Evolutionary conservation across 768 basidiomycete genomes (phyloP).

Genomic region (Mrakia blollopis): DNA sequence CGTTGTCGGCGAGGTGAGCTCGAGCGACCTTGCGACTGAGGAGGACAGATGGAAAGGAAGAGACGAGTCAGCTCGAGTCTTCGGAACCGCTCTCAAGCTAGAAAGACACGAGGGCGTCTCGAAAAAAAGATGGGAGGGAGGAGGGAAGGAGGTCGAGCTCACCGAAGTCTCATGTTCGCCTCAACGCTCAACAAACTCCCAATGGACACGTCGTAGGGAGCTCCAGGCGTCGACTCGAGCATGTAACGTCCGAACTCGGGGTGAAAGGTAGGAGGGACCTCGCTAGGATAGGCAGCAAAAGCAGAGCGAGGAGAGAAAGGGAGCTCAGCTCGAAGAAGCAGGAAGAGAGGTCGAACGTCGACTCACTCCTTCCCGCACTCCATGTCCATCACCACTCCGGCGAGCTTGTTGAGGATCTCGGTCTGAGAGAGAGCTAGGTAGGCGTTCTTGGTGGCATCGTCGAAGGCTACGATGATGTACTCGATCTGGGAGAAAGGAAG

Average conservation of each 20-base stretch:
- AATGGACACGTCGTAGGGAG: constrained; percentile 85
- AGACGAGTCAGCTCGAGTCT: neutral
- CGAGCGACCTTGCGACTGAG: constrained; percentile 74
- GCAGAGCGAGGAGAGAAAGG: neutral
- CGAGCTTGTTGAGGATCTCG: constrained; percentile 80
- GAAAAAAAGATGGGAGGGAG: neutral
- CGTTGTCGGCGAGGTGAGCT: constrained; percentile 73
- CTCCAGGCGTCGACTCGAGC: constrained; percentile 95
- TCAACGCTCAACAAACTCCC: constrained; percentile 84
- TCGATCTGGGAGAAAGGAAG: constrained; percentile 60
- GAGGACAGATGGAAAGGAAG: neutral
- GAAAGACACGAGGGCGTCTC: neutral
- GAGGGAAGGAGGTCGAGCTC: constrained; percentile 34
- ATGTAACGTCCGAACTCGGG: constrained; percentile 98
- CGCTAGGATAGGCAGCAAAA: neutral
- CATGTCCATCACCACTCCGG: constrained; percentile 62
- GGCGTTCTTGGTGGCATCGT: constrained; percentile 70
- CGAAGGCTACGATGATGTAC: constrained; percentile 88
- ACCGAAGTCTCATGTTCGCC: constrained; percentile 91
- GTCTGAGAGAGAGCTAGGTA: constrained; percentile 89
- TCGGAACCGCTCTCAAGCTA: neutral
- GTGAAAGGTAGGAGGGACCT: constrained; percentile 69
- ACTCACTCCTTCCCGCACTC: constrained; percentile 53
- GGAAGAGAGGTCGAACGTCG: neutral
- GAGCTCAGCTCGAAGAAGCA: constrained; percentile 21